Base-by-base conservation (phyloP, 495 filamentous ascomycete genomes). In the Xylaria venustula region DNA sequence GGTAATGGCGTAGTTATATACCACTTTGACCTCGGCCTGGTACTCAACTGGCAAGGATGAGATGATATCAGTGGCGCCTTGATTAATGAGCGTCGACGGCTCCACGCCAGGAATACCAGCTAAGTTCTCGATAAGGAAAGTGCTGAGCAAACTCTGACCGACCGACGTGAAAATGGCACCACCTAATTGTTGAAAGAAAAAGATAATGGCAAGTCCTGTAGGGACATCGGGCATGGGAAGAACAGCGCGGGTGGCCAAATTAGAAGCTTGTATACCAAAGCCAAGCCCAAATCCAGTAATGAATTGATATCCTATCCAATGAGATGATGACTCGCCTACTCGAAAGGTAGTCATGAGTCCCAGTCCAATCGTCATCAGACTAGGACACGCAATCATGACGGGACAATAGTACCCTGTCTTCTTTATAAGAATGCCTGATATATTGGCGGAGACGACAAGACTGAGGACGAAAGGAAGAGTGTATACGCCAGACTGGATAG, bases 221-320 rank as follows among this genome's bases (percentile, higher is more conserved):
- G 86, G 72, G 7, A 89, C 77, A 64, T 90, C 85, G 12, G 74
- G 71, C 23, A 70, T 71, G 0, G 77, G 67, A 8, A 90, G 79
- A 1, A 83, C 77, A 0, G 85, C 82, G 62, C 90, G 88, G 4
- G 84, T 83, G 8, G 86, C 86, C 37, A 90, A 76, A 15, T 77
- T 77, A 0, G 82, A 72, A 40, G 86, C 83, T 67, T 92, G 89
- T 80, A 90, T 83, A 14, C 88, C 88, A 8, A 83, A 73, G 0
- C 90, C 90, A 3, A 90, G 65, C 8, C 89, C 90, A 12, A 88
- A 77, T 26, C 90, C 90, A 44, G 79, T 82, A 14, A 92, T 61
- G 55, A 89, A 78, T 65, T 91, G 87, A 69, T 84, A 91, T 14
- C 83, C 86, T 52, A 90, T 87, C 88, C 88, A 92, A 28, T 81